These are phyloP conservation scores for Ophiostoma sp. DNA, from an alignment of 2,329 filamentous ascomycete species.

Conservation along the genomic window DNA sequence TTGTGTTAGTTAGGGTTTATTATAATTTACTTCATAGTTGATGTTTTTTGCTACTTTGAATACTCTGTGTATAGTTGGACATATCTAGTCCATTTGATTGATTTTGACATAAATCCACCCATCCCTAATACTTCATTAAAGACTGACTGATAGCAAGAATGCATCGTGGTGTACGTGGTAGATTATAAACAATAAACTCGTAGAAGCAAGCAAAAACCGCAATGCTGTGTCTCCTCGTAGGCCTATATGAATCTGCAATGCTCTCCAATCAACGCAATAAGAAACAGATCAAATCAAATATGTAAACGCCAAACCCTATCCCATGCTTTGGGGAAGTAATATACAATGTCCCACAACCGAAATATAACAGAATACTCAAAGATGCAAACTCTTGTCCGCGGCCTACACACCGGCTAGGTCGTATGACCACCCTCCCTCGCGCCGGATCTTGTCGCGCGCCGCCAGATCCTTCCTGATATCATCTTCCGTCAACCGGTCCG, in stretches of 20 bases:
- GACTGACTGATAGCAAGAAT: too few relatives aligned
- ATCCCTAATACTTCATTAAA: too few relatives aligned
- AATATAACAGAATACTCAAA: slow-evolving; percentile 4
- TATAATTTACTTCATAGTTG: too few relatives aligned
- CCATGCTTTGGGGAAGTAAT: not conserved
- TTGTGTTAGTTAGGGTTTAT: too few relatives aligned
- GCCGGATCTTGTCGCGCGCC: slow-evolving; percentile 69
- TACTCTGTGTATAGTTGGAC: too few relatives aligned
- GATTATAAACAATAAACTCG: not conserved
- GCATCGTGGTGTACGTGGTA: too few relatives aligned
- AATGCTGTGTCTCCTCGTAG: not conserved
- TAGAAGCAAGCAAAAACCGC: too few relatives aligned
- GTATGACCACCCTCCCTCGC: slow-evolving; percentile 82
- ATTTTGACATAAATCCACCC: too few relatives aligned
- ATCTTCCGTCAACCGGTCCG: slow-evolving; percentile 78
- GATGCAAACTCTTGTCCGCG: not conserved
- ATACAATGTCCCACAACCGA: not conserved
- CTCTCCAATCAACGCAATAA: not conserved
- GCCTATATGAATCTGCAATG: not conserved
- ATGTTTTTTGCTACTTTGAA: too few relatives aligned
- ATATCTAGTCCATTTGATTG: too few relatives aligned
- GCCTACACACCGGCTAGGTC: slow-evolving; percentile 47
- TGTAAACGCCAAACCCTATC: slow-evolving; percentile 8
- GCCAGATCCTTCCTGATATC: slow-evolving; percentile 77
- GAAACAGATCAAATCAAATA: not conserved